Evolutionary conservation across 768 basidiomycete genomes (phyloP), one percentile per base, ranked within the genome.

Genomic region (Kwoniella heveanensis): DNA sequence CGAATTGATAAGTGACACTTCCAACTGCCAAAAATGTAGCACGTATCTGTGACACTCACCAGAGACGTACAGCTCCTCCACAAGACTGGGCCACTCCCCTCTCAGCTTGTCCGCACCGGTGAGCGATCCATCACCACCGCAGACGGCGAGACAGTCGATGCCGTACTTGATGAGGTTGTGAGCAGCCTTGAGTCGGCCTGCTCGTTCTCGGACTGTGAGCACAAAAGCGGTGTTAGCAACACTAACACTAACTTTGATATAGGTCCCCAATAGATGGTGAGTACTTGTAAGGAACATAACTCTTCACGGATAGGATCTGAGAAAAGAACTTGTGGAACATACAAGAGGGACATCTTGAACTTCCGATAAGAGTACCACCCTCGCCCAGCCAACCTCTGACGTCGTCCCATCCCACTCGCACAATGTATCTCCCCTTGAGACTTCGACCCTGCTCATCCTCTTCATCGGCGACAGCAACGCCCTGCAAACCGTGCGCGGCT

Each of bases 371-470:
- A 19, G 79, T 80, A 63, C 79, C 79, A 9, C 79, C 79, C 85
- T 96, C 86, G 29, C 89, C 86, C 69, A 95, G 88, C 92, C 93
- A 98, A 13, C 91, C 92, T 51, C 92, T 84, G 30, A 98, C 95
- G 79, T 99, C 96, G 77, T 99, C 96, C 89, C 94, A 98, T 10
- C 96, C 96, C 1, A 95, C 95, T 58, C 91, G 85, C 22, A 98
- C 89, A 70, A 98, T 96, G 80, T 96, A 92, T 53, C 89, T 84
- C 1, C 92, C 92, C 76, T 91, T 93, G 73, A 99, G 85, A 2
- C 88, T 87, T 66, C 68, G 71, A 15, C 76, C 74, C 29, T 68
- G 70, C 27, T 72, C 62, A 37, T 74, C 72, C 56, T 88, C 84
- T 24, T 88, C 88, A 19, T 83, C 68, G 26, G 66, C 65, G 15